phyloP scores from a whole-genome alignment of 192 early-diverging fungal species.

The Phlyctochytrium arcticum region DNA sequence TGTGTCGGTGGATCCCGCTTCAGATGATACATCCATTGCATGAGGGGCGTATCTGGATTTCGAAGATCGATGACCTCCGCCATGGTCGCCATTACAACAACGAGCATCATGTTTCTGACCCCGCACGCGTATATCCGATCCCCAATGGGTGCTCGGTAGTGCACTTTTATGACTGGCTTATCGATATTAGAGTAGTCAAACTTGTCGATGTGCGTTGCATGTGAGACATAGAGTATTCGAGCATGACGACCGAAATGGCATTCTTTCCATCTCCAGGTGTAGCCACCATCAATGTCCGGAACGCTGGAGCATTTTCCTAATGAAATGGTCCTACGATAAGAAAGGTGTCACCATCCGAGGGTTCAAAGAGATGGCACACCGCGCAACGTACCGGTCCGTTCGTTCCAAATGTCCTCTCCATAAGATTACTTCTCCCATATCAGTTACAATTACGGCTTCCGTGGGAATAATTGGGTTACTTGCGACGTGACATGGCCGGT shows the following conservation, averaged over 20 bases:
- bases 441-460: constrained; percentile 14
- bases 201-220: constrained; percentile 5
- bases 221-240: constrained; percentile 4
- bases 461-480: constrained; percentile 8
- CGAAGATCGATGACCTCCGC: constrained; percentile 14
- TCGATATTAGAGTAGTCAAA: constrained; percentile 9
- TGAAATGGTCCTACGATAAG: constrained; percentile 3
- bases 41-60: not conserved
- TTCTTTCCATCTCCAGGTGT: constrained; percentile 9
- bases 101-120: not conserved
- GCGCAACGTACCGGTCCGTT: not conserved
- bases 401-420: constrained; percentile 3
- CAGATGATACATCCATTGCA: constrained; percentile 14
- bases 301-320: not conserved
- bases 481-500: constrained; percentile 15
- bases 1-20: constrained; percentile 3
- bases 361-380: not conserved
- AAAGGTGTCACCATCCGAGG: not conserved
- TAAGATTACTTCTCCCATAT: constrained; percentile 10
- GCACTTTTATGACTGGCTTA: not conserved
- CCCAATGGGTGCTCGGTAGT: too few species aligned
- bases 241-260: constrained; percentile 15
- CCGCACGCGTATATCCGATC: constrained; percentile 2
- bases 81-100: too few species aligned
- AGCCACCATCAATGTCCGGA: too few species aligned